Evolutionary conservation across 140 eudicot genomes (phyloP).

Genomic region (Eryngium alpinum): DNA sequence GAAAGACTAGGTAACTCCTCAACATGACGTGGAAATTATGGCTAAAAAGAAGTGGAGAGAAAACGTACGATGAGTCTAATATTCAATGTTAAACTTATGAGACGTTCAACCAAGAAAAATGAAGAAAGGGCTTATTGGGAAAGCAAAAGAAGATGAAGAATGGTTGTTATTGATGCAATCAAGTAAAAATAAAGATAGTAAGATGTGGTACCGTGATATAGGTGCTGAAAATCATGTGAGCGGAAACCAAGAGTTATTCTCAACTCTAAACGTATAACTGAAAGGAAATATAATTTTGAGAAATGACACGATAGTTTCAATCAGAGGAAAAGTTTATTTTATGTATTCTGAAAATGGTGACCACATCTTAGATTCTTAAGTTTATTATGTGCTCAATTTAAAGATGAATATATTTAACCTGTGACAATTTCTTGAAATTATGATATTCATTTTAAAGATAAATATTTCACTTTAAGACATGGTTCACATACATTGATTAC

Average conservation of each 20-base stretch:
- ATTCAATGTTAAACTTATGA: neutral
- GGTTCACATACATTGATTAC: no score
- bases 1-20: neutral
- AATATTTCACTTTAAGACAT: no score
- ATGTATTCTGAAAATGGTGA: neutral
- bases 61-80: neutral
- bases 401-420: no score
- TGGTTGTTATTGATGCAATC: neutral
- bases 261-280: neutral
- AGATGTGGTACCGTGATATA: no score
- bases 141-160: neutral
- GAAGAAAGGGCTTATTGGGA: neutral
- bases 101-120: neutral
- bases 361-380: neutral
- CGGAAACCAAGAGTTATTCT: neutral
- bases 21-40: neutral
- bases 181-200: no score
- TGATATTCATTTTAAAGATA: no score
- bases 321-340: neutral
- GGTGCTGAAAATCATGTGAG: neutral
- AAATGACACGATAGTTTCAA: neutral
- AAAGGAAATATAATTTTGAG: no score
- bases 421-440: neutral
- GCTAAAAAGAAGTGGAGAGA: neutral
- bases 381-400: no score